Evolutionary conservation across 2,329 filamentous ascomycete genomes (phyloP).

Genomic region (Polytolypa hystricis): DNA sequence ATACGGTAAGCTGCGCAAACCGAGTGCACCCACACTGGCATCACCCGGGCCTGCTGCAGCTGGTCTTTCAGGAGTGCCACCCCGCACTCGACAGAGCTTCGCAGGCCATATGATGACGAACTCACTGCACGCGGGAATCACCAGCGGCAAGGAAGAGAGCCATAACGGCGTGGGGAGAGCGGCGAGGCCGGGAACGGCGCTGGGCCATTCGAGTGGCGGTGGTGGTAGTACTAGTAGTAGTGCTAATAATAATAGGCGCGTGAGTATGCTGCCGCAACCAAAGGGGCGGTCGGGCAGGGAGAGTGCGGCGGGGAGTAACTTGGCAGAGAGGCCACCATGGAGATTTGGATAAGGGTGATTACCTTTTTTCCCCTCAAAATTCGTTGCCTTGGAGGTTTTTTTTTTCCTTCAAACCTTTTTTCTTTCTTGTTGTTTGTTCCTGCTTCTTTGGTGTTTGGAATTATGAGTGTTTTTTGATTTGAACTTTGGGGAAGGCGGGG

Average conservation of each 20-base stretch:
- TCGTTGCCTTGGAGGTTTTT: background rate
- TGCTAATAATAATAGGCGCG: too few relatives aligned
- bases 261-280: slow-evolving; percentile 28
- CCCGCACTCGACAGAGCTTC: slow-evolving; percentile 30
- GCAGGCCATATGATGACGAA: slow-evolving; percentile 18
- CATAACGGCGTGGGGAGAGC: slow-evolving; percentile 3
- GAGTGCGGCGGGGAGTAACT: slow-evolving; percentile 14
- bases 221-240: too few relatives aligned
- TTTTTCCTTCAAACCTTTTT: background rate
- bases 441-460: background rate
- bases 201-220: slow-evolving; percentile 30
- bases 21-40: slow-evolving; percentile 11
- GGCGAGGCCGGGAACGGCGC: slow-evolving; percentile 25
- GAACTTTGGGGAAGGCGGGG: background rate
- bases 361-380: background rate
- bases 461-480: background rate
- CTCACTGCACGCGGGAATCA: slow-evolving; percentile 2
- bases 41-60: slow-evolving; percentile 12
- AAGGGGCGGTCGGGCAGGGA: slow-evolving; percentile 18
- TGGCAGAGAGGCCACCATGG: slow-evolving; percentile 27
- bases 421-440: background rate
- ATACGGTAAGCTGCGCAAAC: slow-evolving; percentile 29
- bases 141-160: background rate
- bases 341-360: slow-evolving; percentile 13
- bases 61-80: slow-evolving; percentile 16